Conservation (phyloP, 768 basidiomycete species). For the Ephemerocybe angulata region DNA sequence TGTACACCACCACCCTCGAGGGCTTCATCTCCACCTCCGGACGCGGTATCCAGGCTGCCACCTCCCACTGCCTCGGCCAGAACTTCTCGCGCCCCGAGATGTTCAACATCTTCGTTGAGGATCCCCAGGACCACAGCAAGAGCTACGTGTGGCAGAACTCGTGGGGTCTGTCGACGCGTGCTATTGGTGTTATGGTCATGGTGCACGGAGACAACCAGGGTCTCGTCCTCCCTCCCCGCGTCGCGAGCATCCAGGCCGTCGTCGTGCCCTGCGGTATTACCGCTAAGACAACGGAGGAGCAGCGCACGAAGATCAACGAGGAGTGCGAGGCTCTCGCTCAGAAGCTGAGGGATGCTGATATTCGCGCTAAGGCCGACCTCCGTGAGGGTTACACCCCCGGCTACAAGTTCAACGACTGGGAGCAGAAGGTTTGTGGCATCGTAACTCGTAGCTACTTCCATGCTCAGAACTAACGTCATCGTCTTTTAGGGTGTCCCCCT, state of each 20-base stretch:
- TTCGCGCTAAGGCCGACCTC: slow-evolving; percentile 87
- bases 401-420: slow-evolving; percentile 99
- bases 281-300: slow-evolving; percentile 70
- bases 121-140: slow-evolving; percentile 72
- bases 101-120: slow-evolving; percentile 98
- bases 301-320: slow-evolving; percentile 66
- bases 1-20: slow-evolving; percentile 97
- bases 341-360: slow-evolving; percentile 63
- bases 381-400: slow-evolving; percentile 97
- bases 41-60: slow-evolving; percentile 96
- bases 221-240: slow-evolving; percentile 92
- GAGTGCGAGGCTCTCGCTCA: slow-evolving; percentile 76
- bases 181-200: slow-evolving; percentile 99
- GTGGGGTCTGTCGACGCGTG: slow-evolving; percentile 95
- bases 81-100: slow-evolving; percentile 95
- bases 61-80: slow-evolving; percentile 96
- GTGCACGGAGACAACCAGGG: slow-evolving; percentile 98
- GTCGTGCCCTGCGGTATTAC: slow-evolving; percentile 93
- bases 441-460: not conserved
- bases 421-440: slow-evolving; percentile 73
- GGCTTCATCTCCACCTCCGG: slow-evolving; percentile 97
- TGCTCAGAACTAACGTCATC: slow-evolving; percentile 4
- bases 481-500: slow-evolving; percentile 81
- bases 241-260: slow-evolving; percentile 88
- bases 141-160: slow-evolving; percentile 95